phyloP scores from a whole-genome alignment of 306 rosid genomes.

The Inga laurina region DNA sequence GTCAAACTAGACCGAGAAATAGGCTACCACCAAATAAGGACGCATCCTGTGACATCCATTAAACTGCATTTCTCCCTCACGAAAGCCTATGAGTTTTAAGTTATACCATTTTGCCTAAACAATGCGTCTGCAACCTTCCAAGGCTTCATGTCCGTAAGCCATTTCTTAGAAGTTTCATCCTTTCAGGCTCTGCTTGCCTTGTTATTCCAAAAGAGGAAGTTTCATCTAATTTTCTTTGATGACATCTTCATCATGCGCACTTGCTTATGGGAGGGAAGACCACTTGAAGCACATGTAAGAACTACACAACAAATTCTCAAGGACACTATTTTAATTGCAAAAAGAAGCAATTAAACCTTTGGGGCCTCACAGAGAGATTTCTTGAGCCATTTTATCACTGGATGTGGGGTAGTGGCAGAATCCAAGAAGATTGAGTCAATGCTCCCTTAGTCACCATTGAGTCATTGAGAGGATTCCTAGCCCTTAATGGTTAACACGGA shows the following conservation, averaged over 20 bases:
- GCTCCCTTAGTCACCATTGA: too few relatives aligned
- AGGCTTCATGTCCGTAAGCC: too few relatives aligned
- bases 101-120: too few relatives aligned
- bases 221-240: not conserved
- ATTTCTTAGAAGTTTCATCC: not conserved
- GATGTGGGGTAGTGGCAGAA: not conserved
- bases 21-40: not conserved
- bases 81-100: too few relatives aligned
- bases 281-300: not conserved
- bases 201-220: not conserved
- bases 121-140: too few relatives aligned
- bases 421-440: not conserved
- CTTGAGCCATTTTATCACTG: not conserved
- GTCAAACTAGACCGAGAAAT: not conserved
- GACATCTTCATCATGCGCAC: not conserved
- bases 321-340: not conserved
- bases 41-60: too few relatives aligned
- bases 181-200: too few relatives aligned
- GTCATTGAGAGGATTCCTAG: too few relatives aligned
- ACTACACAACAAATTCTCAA: not conserved
- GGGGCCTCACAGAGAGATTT: not conserved
- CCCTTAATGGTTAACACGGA: not conserved
- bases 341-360: not conserved
- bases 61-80: too few relatives aligned
- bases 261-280: not conserved